phyloP scores from a whole-genome alignment of 768 basidiomycete species.

The Phaffia tasmanica region DNA sequence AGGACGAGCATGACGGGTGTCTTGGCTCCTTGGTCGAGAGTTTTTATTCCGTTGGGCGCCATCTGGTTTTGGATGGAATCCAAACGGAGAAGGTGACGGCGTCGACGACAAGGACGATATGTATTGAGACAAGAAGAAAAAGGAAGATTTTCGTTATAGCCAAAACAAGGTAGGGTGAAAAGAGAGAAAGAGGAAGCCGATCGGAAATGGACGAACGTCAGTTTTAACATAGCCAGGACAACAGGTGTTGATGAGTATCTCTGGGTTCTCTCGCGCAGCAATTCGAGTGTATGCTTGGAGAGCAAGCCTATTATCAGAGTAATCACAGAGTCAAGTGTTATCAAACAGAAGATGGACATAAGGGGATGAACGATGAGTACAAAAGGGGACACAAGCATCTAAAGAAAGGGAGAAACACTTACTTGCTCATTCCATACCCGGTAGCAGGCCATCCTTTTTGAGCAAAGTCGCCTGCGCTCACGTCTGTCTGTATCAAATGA shows the following conservation, averaged over 20 bases:
- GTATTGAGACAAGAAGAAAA: not conserved
- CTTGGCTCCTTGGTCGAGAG: constrained; percentile 28
- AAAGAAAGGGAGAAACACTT: constrained; percentile 7
- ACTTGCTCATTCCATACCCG: constrained; percentile 29
- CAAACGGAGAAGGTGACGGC: not conserved
- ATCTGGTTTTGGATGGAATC: constrained; percentile 16
- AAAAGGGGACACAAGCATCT: not conserved
- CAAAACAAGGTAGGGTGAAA: not conserved
- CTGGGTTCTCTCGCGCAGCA: constrained; percentile 23
- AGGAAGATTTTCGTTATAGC: not conserved
- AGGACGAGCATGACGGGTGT: constrained; percentile 30
- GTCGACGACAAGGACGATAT: not conserved
- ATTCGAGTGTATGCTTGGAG: constrained; percentile 27
- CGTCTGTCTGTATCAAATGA: constrained; percentile 1
- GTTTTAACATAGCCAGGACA: constrained; percentile 31
- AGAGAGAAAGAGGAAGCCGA: not conserved
- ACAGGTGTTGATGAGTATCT: constrained; percentile 28
- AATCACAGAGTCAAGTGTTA: not conserved
- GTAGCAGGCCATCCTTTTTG: constrained; percentile 28
- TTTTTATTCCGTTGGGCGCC: constrained; percentile 26
- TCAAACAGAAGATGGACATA: not conserved
- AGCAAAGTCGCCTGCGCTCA: constrained; percentile 26
- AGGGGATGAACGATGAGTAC: not conserved
- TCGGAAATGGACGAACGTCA: not conserved
- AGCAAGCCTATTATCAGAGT: not conserved